Evolutionary conservation across 306 rosid genomes (phyloP), one percentile per base, ranked within the genome.

Genomic region (Spatholobus suberectus): DNA sequence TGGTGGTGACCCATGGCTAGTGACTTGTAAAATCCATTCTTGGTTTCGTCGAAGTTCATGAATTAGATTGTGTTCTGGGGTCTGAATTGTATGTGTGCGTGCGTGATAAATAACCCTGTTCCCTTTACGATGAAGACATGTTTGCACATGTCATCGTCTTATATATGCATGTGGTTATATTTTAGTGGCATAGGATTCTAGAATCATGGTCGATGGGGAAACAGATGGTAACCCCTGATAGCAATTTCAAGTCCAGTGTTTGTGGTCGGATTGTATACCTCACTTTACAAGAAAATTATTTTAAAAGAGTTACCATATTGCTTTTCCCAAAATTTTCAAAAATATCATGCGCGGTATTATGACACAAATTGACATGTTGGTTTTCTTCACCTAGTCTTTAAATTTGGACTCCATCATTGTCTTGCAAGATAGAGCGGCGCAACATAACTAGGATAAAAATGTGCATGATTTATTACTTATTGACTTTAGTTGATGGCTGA

Each of bases 41-140:
- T 29, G 80, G 76, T 59, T 77, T 83, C 68, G 12, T 37, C 38
- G 72, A 81, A 80, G 77, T 23, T 84, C 17, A 81, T 65, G 17
- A 66, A 81, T 61, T 51, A 62, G 73, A 41, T 46, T 73, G 21
- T 67, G 73, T 72, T 59, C 32, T 70, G 73, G 65, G 66, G 44
- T 57, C 71, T 40, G 57, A 54, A 14, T 61, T 40, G 29, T 24
- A 3, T 52, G 15, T 20, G n/a, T n/a, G n/a, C n/a, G 9, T 35
- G 4, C 17, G 44, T 26, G 20, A 18, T 35, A 15, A 17, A 21
- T 13, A 41, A 29, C 23, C 52, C 0, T 68, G 77, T 66, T 41
- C 51, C 34, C 20, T 3, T 11, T 44, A 18, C 35, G 82, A 83
- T 5, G 4, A 61, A 26, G 59, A 78, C 83, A 49, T 78, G 80